Evolutionary conservation across 805 yeast genomes (phyloP).

Genomic region (Lipomyces anomalus): DNA sequence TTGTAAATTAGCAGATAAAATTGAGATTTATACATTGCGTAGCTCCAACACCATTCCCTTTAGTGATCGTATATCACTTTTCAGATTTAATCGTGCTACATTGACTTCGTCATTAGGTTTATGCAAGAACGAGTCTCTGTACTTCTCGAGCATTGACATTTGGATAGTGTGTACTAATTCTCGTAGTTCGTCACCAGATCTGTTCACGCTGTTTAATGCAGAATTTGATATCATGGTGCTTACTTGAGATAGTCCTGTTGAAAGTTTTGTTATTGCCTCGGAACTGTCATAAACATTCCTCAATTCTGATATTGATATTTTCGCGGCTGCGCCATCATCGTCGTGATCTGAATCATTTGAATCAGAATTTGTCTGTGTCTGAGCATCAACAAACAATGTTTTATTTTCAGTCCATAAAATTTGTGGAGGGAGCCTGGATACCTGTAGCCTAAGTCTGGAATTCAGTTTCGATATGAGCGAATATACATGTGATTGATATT

Average conservation of each 20-base stretch:
- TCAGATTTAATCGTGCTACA: background rate
- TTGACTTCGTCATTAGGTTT: background rate
- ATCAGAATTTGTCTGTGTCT: constrained; percentile 21
- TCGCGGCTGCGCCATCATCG: background rate
- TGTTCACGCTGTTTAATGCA: too few relatives aligned
- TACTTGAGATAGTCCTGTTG: too few relatives aligned
- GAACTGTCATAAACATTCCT: background rate
- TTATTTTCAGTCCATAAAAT: too few relatives aligned
- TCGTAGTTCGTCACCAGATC: too few relatives aligned
- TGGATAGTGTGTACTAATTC: too few relatives aligned
- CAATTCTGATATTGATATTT: background rate
- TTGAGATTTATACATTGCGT: too few relatives aligned
- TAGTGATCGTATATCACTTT: constrained; percentile 17
- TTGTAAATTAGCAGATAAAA: background rate
- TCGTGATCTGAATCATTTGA: too few relatives aligned
- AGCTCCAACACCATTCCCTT: constrained; percentile 18
- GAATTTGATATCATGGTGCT: too few relatives aligned
- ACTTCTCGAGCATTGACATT: background rate
- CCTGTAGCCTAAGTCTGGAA: too few relatives aligned
- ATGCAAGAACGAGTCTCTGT: background rate
- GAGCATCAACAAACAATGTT: constrained; percentile 8
- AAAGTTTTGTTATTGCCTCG: background rate
- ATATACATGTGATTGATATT: too few relatives aligned
- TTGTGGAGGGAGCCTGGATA: too few relatives aligned
- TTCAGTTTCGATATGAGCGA: too few relatives aligned